phyloP scores from a whole-genome alignment of 495 filamentous ascomycete species.

The Trichocladium antarcticum region DNA sequence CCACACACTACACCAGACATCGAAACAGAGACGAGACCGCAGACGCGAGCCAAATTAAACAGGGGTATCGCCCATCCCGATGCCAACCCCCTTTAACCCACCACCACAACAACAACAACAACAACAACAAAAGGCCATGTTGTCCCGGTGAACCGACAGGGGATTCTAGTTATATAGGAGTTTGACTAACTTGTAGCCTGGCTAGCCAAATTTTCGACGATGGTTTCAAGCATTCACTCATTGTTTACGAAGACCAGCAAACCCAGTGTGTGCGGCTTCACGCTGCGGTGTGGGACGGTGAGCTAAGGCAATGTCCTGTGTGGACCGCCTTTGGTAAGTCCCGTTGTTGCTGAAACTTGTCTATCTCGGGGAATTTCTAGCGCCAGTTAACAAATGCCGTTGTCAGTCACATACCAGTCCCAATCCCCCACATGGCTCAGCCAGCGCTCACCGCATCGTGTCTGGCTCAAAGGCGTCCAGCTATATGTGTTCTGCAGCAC shows the following conservation, averaged over 20 bases:
- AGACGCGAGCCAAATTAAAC: too few species aligned
- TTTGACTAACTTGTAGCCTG: not conserved
- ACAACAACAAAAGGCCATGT: too few species aligned
- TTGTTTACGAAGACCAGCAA: conserved; percentile 57
- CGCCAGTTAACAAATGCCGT: not conserved
- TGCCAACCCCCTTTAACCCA: too few species aligned
- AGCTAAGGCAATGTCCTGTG: conserved; percentile 45
- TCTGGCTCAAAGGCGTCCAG: conserved; percentile 51
- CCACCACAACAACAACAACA: too few species aligned
- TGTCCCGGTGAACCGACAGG: too few species aligned
- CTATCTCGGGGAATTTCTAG: too few species aligned
- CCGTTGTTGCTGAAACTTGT: not conserved
- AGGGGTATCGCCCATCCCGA: too few species aligned
- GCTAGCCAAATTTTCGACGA: conserved; percentile 61
- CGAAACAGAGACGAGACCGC: too few species aligned
- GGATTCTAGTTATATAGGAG: too few species aligned
- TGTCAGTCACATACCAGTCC: conserved; percentile 48
- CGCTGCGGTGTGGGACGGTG: conserved; percentile 41
- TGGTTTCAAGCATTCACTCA: conserved; percentile 55
- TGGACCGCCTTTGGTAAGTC: conserved; percentile 61
- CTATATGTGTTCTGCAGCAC: conserved; percentile 52
- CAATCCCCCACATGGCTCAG: conserved; percentile 48
- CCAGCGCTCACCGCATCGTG: conserved; percentile 36
- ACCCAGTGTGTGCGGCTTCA: conserved; percentile 49
- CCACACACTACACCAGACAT: too few species aligned